Evolutionary conservation across 2,329 filamentous ascomycete genomes (phyloP).

Genomic region (Monosporascus cannonballus): DNA sequence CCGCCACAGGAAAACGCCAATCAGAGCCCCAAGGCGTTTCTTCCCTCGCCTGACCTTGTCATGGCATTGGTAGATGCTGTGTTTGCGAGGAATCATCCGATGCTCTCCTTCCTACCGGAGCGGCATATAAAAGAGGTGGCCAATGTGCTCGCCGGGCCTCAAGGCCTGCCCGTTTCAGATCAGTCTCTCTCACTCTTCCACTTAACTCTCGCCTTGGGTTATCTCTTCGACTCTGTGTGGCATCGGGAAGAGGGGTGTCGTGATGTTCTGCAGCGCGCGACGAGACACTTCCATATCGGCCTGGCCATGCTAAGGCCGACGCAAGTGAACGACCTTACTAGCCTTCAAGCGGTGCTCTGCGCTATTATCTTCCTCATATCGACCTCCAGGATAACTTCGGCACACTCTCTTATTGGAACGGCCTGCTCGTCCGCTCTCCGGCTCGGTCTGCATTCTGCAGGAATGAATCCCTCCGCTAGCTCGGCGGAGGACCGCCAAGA

Average conservation of each 20-base stretch:
- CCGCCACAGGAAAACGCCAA: neutral
- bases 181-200: slow-evolving; percentile 1
- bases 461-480: neutral
- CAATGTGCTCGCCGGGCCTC: neutral
- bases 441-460: slow-evolving; percentile 1
- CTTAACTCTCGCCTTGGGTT: slow-evolving; percentile 2
- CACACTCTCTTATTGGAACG: slow-evolving; percentile 3
- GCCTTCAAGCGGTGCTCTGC: slow-evolving; percentile 2
- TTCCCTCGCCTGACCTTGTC: neutral
- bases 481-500: neutral
- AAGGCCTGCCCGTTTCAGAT: neutral
- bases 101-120: slow-evolving; percentile 3
- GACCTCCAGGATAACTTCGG: slow-evolving; percentile 1
- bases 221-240: neutral
- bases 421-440: slow-evolving; percentile 3
- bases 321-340: slow-evolving; percentile 2
- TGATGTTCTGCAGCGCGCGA: slow-evolving; percentile 1
- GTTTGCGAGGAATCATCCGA: slow-evolving; percentile 1
- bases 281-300: slow-evolving; percentile 1
- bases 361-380: slow-evolving; percentile 4
- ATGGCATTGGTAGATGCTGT: slow-evolving; percentile 1
- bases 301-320: neutral
- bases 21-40: neutral
- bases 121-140: slow-evolving; percentile 1
- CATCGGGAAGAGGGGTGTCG: slow-evolving; percentile 1